Evolutionary conservation across 495 filamentous ascomycete species (phyloP), one percentile per base, ranked within the genome.

Genomic region (Wilcoxina mikolae): DNA sequence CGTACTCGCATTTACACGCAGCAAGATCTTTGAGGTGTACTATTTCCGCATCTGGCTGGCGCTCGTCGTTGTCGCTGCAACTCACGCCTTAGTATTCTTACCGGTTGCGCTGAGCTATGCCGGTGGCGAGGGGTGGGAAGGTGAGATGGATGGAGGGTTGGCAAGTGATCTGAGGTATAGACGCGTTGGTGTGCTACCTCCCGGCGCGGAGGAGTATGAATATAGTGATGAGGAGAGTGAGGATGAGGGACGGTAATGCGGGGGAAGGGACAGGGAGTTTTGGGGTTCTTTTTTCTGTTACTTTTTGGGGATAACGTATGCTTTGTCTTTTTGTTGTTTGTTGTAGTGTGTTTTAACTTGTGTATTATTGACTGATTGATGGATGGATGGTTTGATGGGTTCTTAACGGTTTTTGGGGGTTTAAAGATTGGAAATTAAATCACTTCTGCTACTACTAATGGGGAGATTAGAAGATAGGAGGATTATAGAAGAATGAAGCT

Each of bases 1-100:
- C 46, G 91, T 99, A 38, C 74, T 99, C 12, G 91, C 89, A 0
- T 96, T 94, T 58, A 99, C 91, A 5, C 71, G 85, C 23, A 94
- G 87, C 68, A 96, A 95, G 77, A 96, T 99, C 67, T 99, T 99
- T 65, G 93, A 96, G 73, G 85, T 96, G 52, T 99, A 96, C 68
- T 99, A 96, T 67, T 99, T 99, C 72, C 74, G 91, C 5, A 83
- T 99, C 31, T 99, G 91, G 91, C 66, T 94, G 20, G 83, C 89
- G 42, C 74, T 99, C 56, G 87, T 96, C 33, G 58, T 87, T 20
- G 86, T 94, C 56, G 93, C 87, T n/a, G 85, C 87, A 20, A 73
- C 76, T 0, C 91, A 99, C 67, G 85, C 89, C 10, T 74, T 99
- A 15, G 76, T 99, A 2, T 94, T 94, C 68, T 70, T 99, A 56